phyloP scores from a whole-genome alignment of 257 asterid genomes.

The Petunia axillaris region DNA sequence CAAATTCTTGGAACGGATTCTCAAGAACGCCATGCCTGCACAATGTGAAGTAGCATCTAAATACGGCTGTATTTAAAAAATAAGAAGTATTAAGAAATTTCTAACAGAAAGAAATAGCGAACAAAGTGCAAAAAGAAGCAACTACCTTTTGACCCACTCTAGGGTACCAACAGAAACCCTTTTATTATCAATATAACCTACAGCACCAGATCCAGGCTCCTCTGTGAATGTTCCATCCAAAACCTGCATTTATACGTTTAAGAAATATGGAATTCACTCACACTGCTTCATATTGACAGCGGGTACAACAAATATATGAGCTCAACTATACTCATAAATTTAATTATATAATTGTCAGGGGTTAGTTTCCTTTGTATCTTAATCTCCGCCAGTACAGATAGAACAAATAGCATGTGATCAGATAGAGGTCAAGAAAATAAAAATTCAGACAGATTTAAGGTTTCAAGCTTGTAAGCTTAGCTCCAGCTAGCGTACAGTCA shows the following conservation, averaged over 20 bases:
- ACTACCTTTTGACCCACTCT: conserved; percentile 93
- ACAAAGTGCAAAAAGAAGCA: conserved; percentile 12
- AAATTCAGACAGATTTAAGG: background rate
- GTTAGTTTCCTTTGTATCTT: background rate
- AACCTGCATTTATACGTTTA: conserved; percentile 51
- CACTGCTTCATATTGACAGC: background rate
- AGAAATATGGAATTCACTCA: background rate
- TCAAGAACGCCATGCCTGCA: conserved; percentile 80
- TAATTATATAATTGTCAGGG: background rate
- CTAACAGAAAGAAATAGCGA: conserved; percentile 15
- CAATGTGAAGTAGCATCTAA: conserved; percentile 8
- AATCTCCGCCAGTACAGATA: background rate
- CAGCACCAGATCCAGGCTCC: conserved; percentile 99
- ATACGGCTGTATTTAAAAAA: background rate
- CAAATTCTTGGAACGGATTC: conserved; percentile 65
- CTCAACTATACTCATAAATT: background rate
- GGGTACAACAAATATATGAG: conserved; percentile 14
- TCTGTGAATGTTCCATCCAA: conserved; percentile 82
- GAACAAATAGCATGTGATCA: background rate
- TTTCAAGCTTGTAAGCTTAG: background rate
- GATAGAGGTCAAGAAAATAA: background rate
- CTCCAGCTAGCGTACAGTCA: conserved; percentile 11
- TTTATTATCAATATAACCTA: conserved; percentile 68
- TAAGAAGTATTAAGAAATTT: background rate
- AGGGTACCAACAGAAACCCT: conserved; percentile 86